A percentile compares a stretch with the other conserved stretches of the same genome.
These are phyloP conservation scores for Mycena floridula DNA, from an alignment of 768 basidiomycete species.

Conservation along the genomic window DNA sequence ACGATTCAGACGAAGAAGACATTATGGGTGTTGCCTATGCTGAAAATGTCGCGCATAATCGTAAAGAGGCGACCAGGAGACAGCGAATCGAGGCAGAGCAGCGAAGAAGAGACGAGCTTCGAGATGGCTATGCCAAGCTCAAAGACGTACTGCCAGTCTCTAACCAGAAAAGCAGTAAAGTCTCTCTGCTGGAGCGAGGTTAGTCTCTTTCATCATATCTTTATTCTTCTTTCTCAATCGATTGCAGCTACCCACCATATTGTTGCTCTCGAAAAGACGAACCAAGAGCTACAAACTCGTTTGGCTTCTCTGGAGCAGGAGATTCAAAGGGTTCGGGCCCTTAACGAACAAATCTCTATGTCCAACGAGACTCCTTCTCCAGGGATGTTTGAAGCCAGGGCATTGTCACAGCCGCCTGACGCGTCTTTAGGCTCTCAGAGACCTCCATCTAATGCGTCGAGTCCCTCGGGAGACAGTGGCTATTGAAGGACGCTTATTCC, in stretches of 20 bases:
- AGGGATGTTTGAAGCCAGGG: slow-evolving; percentile 40
- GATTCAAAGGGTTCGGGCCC: slow-evolving; percentile 58
- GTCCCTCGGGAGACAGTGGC: slow-evolving; percentile 34
- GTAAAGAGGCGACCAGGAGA: slow-evolving; percentile 79
- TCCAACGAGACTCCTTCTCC: slow-evolving; percentile 55
- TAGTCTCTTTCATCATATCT: slow-evolving; percentile 17
- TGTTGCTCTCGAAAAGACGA: slow-evolving; percentile 61
- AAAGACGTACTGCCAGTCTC: slow-evolving; percentile 83
- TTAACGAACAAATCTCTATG: slow-evolving; percentile 83
- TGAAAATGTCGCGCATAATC: slow-evolving; percentile 67
- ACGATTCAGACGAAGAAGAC: slow-evolving; percentile 71
- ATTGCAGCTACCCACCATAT: slow-evolving; percentile 74
- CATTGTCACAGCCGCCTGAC: slow-evolving; percentile 64
- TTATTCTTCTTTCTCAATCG: slow-evolving; percentile 1
- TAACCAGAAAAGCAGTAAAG: slow-evolving; percentile 90
- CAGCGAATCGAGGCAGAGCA: slow-evolving; percentile 91
- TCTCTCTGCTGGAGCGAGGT: slow-evolving; percentile 86
- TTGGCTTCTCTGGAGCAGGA: slow-evolving; percentile 63
- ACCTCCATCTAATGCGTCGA: slow-evolving; percentile 59
- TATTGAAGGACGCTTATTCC: slow-evolving; percentile 28
- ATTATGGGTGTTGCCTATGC: slow-evolving; percentile 66
- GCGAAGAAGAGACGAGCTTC: slow-evolving; percentile 79
- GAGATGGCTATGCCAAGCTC: slow-evolving; percentile 84
- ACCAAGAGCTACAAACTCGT: slow-evolving; percentile 65
- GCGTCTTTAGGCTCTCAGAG: slow-evolving; percentile 44